phyloP scores from a whole-genome alignment of 1,139 yeast species.

The Lodderomyces elongisporus region DNA sequence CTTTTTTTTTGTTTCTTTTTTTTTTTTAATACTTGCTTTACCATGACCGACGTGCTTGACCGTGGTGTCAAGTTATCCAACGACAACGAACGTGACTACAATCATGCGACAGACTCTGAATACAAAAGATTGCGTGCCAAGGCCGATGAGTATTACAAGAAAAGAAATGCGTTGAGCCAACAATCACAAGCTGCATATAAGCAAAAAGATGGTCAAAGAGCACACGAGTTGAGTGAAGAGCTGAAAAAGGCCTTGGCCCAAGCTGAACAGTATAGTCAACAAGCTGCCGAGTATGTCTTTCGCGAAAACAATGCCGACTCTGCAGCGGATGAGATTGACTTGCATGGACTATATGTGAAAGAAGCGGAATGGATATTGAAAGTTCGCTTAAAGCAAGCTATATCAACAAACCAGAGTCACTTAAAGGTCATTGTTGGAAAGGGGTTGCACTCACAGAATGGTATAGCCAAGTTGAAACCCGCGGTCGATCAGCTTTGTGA shows the following conservation, averaged over 20 bases:
- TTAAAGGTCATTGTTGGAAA: constrained; percentile 85
- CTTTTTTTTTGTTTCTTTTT: background rate
- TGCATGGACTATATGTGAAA: constrained; percentile 86
- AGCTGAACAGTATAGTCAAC: constrained; percentile 66
- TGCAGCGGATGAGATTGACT: constrained; percentile 78
- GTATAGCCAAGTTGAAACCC: constrained; percentile 84
- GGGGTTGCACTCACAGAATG: constrained; percentile 77
- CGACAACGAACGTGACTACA: constrained; percentile 40
- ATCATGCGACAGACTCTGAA: constrained; percentile 65
- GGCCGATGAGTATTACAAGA: constrained; percentile 65
- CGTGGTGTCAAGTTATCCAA: constrained; percentile 37
- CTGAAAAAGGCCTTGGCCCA: constrained; percentile 55
- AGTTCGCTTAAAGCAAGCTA: constrained; percentile 64
- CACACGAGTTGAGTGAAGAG: constrained; percentile 66
- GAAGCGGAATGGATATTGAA: constrained; percentile 81
- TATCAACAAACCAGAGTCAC: constrained; percentile 52
- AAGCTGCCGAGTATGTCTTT: constrained; percentile 91
- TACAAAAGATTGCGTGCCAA: constrained; percentile 60
- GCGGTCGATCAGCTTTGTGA: constrained; percentile 77
- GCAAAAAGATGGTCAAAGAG: constrained; percentile 65
- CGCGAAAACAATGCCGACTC: constrained; percentile 85
- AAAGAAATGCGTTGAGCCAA: constrained; percentile 51
- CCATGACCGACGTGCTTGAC: constrained; percentile 21
- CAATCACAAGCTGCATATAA: constrained; percentile 76
- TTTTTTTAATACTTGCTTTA: background rate